Evolutionary conservation across 2,329 filamentous ascomycete species (phyloP).

Genomic region (Apiospora sp.): DNA sequence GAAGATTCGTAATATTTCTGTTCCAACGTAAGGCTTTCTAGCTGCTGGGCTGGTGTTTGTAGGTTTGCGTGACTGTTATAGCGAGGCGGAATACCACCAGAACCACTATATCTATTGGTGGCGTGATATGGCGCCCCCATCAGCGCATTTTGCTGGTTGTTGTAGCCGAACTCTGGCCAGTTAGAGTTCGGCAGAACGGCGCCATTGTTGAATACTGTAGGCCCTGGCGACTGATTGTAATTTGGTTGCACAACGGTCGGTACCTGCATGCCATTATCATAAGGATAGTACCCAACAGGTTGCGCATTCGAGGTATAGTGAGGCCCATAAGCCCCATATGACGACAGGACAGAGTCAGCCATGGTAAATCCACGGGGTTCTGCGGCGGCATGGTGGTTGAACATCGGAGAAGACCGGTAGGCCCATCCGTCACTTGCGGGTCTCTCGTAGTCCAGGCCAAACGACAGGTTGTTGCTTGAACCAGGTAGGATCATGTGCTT

Average conservation of each 20-base stretch:
- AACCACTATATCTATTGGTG: conserved; percentile 38
- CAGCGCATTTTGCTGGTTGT: conserved; percentile 43
- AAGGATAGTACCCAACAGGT: conserved; percentile 37
- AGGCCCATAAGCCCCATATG: conserved; percentile 31
- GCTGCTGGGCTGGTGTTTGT: conserved; percentile 41
- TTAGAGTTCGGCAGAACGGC: conserved; percentile 46
- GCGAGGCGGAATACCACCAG: conserved; percentile 27
- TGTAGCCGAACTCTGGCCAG: conserved; percentile 47
- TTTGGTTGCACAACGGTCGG: conserved; percentile 43
- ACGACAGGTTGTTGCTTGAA: conserved; percentile 43
- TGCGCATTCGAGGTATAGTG: conserved; percentile 35
- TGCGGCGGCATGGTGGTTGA: conserved; percentile 11
- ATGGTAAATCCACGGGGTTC: conserved; percentile 31
- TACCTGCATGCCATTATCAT: conserved; percentile 38
- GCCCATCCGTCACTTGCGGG: conserved; percentile 35
- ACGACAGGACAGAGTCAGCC: conserved; percentile 31
- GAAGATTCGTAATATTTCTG: conserved; percentile 34
- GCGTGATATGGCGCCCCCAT: conserved; percentile 45
- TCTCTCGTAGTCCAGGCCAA: conserved; percentile 34
- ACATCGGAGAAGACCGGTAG: conserved; percentile 32
- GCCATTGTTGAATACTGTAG: conserved; percentile 50
- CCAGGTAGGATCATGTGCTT: conserved; percentile 85
- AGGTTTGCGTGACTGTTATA: conserved; percentile 29
- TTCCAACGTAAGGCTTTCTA: conserved; percentile 45
- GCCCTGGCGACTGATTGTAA: conserved; percentile 48